Base-by-base conservation (phyloP, 495 filamentous ascomycete species). In the Lichina pygmaea region DNA sequence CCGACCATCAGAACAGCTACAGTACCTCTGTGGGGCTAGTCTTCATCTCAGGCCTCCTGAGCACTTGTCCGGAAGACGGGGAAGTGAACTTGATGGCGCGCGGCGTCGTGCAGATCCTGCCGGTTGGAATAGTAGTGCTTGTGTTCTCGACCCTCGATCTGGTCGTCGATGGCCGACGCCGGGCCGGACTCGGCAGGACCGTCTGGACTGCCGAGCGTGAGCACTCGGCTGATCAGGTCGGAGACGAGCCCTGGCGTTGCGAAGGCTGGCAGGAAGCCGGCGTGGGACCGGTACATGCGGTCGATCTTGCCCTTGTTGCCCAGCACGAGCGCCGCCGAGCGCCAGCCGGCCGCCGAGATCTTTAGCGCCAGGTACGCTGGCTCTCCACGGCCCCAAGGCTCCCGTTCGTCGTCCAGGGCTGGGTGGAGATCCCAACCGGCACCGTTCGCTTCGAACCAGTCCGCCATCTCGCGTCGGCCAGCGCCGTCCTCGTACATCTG, bases 361-460 rank as follows among this genome's bases (percentile, higher is more conserved):
- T 54, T 54, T 10, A 64, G 52, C 3, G 58, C 55, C 51, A 60
- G 60, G 44, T 61, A 61, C 6, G 59, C 43, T 10, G n/a, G 48
- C 13, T 39, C 36, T 11, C 36, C 36, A 39, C 36, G 36, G 5
- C 36, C 36, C 36, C 36, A 39, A 15, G 36, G 36, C 13, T 39
- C 11, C 3, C 6, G 11, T 11, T 39, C 36, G 36, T 39, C 36
- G 36, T 39, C 36, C 11, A 59, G 2, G 13, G 42, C 51, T 7
- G 50, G 49, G 42, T 54, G 47, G 31, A 50, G 46, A 40, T 61
- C 58, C 60, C 60, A 63, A 33, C 55, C 51, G 8, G 52, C 44
- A 8, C 52, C 55, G 44, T 59, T 47, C 50, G 60, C 57, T 44
- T 64, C 61, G 33, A 64, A 41, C 59, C 60, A 64, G 44, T 63